Conservation (phyloP, 2,329 filamentous ascomycete genomes). For the Fusarium sp. region DNA sequence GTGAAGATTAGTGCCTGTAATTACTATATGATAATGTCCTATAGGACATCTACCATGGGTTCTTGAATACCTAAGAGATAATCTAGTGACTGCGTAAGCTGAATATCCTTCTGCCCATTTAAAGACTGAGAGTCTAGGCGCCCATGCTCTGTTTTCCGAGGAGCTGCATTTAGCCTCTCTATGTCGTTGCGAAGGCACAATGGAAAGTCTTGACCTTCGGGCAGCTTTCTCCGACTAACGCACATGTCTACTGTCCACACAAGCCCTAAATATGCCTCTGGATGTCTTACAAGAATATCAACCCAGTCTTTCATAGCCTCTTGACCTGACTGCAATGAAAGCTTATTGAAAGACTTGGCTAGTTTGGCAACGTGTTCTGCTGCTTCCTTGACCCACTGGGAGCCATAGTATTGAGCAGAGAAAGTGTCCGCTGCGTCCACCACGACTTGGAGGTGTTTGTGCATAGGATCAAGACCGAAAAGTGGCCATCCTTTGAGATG, state of each 20-base stretch:
- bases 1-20: too few species aligned
- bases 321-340: not conserved
- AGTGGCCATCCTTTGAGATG: accelerated
- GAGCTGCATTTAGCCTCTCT: not conserved
- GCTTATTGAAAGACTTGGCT: not conserved
- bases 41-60: not conserved
- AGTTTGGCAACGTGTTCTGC: not conserved
- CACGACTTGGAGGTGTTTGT: not conserved
- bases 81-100: not conserved
- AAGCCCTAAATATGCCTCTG: not conserved
- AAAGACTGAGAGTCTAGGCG: not conserved
- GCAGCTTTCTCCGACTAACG: not conserved
- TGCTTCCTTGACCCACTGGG: not conserved
- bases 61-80: not conserved
- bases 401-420: not conserved
- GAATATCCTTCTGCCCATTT: not conserved
- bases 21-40: too few species aligned
- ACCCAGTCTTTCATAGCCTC: not conserved
- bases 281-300: not conserved
- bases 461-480: accelerated
- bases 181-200: not conserved
- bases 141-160: not conserved
- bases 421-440: not conserved
- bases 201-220: not conserved
- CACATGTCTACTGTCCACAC: not conserved